Evolutionary conservation across 495 filamentous ascomycete genomes (phyloP), one percentile per base, ranked within the genome.

Genomic region (Penicillium atrosanguineum): DNA sequence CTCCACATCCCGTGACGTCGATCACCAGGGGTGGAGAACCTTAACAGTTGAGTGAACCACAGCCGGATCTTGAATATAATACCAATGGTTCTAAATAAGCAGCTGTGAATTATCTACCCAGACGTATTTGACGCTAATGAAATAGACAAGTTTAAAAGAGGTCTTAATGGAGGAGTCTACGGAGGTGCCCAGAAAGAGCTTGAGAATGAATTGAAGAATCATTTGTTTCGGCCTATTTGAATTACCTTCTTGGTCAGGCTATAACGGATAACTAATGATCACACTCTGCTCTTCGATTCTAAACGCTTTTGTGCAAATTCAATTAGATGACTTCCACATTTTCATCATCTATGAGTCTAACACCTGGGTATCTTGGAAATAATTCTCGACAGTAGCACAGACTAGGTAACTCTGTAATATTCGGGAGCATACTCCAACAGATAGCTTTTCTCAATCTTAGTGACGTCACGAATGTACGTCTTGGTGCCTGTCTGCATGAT

Each of bases 401-500:
- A 42, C 61, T 51, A 73, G 16, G 65, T 76, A 12, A 89, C 70
- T 57, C 81, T 81, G 71, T 97, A 97, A 65, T 88, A 97, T 41
- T 85, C 83, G 0, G 88, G 83, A 21, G 89, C 90, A 81, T 91
- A 95, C 69, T 97, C 92, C 44, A 94, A 56, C 55, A 98, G 79
- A 86, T 93, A 98, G 41, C 75, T 77, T 77, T 89, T 96, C 69
- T 96, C 87, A 52, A 97, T 90, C 76, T 87, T 91, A 6, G 87
- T 94, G 48, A 96, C 74, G 73, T 98, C 94, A 40, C 92, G 80
- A 50, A 98, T 96, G 57, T 87, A 97, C 0, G 82, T 91, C 76
- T 97, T 97, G 50, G 82, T 80, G 15, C 89, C 87, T 19, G 89
- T 95, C 70, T 98, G 91, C 77, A 96, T 83, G 46, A 97, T 83